Percentiles rank a stretch among this genome's conserved stretches.
phyloP scores from a whole-genome alignment of 257 asterid genomes.

The Scutellaria barbata region DNA sequence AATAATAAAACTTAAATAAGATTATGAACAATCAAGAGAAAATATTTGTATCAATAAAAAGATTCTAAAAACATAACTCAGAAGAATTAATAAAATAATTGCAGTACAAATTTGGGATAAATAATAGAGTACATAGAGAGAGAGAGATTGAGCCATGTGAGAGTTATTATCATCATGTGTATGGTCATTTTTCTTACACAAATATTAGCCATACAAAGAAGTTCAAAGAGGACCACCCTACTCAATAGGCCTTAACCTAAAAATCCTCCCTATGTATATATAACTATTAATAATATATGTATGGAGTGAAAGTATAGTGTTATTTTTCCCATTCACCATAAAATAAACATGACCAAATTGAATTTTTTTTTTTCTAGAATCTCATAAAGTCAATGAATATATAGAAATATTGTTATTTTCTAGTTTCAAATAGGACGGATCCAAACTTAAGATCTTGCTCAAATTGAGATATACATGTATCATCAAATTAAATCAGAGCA shows the following conservation, averaged over 20 bases:
- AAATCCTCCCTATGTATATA: constrained; percentile 8
- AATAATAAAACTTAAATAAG: too few relatives aligned
- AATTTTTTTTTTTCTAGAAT: neutral
- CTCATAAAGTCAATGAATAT: neutral
- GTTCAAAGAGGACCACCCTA: constrained; percentile 47
- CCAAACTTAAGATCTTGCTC: too few relatives aligned
- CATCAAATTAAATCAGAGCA: too few relatives aligned
- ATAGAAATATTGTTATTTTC: neutral
- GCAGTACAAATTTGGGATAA: neutral
- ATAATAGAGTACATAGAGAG: constrained; percentile 14
- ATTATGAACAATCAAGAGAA: too few relatives aligned
- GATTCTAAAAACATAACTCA: neutral
- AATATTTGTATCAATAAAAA: neutral
- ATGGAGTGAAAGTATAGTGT: neutral
- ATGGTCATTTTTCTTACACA: constrained; percentile 45
- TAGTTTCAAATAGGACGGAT: too few relatives aligned
- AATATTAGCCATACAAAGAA: constrained; percentile 42
- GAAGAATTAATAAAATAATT: constrained; percentile 3
- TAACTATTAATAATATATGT: neutral
- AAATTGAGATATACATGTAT: too few relatives aligned
- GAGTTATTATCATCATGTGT: constrained; percentile 48
- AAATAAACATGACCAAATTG: neutral
- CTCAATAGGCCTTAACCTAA: constrained; percentile 29
- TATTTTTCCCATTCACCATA: neutral
- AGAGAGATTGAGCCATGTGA: constrained; percentile 37